These are phyloP conservation scores for Torulaspora pretoriensis DNA, from an alignment of 1,139 yeast genomes.

Conservation along the genomic window DNA sequence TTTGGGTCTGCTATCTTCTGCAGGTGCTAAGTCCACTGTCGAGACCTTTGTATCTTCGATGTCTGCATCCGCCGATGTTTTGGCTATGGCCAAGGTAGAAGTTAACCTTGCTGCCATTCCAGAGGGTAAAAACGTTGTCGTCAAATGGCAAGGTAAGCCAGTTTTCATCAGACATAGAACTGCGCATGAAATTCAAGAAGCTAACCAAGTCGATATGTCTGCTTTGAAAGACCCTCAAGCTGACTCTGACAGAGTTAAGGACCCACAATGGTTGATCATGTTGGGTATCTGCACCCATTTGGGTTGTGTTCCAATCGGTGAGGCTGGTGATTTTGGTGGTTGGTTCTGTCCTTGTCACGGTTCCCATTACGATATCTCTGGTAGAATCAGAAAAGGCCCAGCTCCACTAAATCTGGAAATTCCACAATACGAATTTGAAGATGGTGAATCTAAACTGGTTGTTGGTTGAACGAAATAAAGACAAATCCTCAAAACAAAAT, in stretches of 20 bases:
- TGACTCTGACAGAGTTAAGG: constrained; percentile 90
- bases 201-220: constrained; percentile 71
- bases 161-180: constrained; percentile 99
- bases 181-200: constrained; percentile 86
- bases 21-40: constrained; percentile 97
- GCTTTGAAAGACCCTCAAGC: constrained; percentile 89
- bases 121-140: constrained; percentile 95
- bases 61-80: constrained; percentile 98
- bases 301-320: constrained; percentile 99
- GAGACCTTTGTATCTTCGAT: constrained; percentile 89
- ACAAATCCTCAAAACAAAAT: constrained; percentile 4
- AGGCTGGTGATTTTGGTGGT: constrained; percentile 99
- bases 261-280: constrained; percentile 99
- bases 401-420: constrained; percentile 98
- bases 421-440: constrained; percentile 85
- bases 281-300: constrained; percentile 99
- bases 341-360: constrained; percentile 99
- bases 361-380: constrained; percentile 99
- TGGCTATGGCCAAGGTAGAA: constrained; percentile 99
- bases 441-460: constrained; percentile 60
- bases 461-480: constrained; percentile 52
- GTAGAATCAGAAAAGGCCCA: constrained; percentile 99
- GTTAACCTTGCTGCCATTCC: constrained; percentile 93
- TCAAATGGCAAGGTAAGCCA: constrained; percentile 99
- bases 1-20: constrained; percentile 88